These are phyloP conservation scores for Chionographis japonica DNA, from an alignment of 106 monocot species.

Conservation along the genomic window DNA sequence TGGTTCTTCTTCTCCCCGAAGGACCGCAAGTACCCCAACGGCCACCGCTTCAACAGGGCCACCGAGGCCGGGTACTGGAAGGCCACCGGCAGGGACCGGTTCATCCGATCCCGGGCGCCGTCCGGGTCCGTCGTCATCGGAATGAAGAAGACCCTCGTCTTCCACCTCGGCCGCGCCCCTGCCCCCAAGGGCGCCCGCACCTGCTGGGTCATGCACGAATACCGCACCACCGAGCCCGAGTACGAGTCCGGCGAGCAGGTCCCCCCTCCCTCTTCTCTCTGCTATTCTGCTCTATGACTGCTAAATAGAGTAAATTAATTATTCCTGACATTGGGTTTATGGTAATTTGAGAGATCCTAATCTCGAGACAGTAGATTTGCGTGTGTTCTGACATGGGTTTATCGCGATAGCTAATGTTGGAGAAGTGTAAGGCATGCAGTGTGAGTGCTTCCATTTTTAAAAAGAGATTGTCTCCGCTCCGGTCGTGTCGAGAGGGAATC, in stretches of 20 bases:
- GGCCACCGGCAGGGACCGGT: slow-evolving; percentile 72
- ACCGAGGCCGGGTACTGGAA: slow-evolving; percentile 84
- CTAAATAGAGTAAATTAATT: no score
- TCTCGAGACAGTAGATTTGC: no score
- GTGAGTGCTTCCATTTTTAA: no score
- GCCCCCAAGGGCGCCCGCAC: slow-evolving; percentile 60
- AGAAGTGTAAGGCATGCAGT: no score
- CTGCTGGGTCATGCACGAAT: slow-evolving; percentile 81
- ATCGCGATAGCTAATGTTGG: no score
- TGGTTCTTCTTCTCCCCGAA: slow-evolving; percentile 86
- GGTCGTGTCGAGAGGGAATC: no score
- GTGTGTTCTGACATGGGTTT: no score
- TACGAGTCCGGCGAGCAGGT: slow-evolving; percentile 60
- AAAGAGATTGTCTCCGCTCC: no score
- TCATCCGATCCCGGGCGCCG: slow-evolving; percentile 31
- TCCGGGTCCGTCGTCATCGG: slow-evolving; percentile 29
- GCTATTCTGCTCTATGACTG: not conserved
- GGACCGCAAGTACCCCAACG: slow-evolving; percentile 70
- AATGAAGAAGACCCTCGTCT: slow-evolving; percentile 86
- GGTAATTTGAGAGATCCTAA: no score
- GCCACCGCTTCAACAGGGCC: slow-evolving; percentile 57
- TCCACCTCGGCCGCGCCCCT: slow-evolving; percentile 67
- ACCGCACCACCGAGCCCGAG: slow-evolving; percentile 49
- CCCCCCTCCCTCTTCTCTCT: not conserved
- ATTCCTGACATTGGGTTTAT: no score